Percentiles rank a stretch among this genome's conserved stretches.
Evolutionary conservation across 768 basidiomycete species (phyloP).

Genomic region (Hysterangium stoloniferum): DNA sequence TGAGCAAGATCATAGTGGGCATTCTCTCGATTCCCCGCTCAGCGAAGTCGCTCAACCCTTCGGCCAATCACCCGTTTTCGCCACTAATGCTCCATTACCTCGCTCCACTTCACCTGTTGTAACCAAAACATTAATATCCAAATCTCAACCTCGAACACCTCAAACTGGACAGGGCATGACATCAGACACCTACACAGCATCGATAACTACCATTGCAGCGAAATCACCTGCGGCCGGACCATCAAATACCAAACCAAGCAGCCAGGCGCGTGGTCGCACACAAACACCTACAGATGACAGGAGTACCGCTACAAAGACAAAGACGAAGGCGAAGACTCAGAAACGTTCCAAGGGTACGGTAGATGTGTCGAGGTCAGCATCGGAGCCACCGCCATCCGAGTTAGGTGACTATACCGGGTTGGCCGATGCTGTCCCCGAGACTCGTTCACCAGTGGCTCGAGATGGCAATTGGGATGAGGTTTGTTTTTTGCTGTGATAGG

Average conservation of each 20-base stretch:
- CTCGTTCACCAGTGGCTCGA: conserved; percentile 57
- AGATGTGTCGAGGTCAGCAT: conserved; percentile 1
- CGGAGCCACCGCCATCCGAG: conserved; percentile 23
- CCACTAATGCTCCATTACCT: too few species aligned
- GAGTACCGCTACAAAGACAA: conserved; percentile 1
- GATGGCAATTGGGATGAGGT: conserved; percentile 84
- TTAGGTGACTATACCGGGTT: conserved; percentile 38
- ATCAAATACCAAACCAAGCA: background rate
- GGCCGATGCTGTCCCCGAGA: conserved; percentile 65
- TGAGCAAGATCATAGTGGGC: conserved; percentile 36
- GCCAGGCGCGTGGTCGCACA: conserved; percentile 3
- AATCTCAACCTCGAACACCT: too few species aligned
- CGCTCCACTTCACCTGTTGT: too few species aligned
- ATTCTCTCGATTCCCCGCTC: too few species aligned
- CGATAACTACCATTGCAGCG: background rate
- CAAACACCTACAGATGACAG: background rate
- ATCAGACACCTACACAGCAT: background rate
- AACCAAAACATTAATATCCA: too few species aligned
- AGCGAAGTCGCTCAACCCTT: too few species aligned
- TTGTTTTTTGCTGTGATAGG: conserved; percentile 19
- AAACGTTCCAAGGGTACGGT: conserved; percentile 7
- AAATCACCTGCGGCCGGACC: background rate
- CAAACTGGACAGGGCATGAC: background rate
- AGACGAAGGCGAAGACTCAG: conserved; percentile 6
- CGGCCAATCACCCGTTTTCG: too few species aligned